Evolutionary conservation across 176 grass and related monocot species (phyloP).

Genomic region (Ampelocalamus luodianensis): DNA sequence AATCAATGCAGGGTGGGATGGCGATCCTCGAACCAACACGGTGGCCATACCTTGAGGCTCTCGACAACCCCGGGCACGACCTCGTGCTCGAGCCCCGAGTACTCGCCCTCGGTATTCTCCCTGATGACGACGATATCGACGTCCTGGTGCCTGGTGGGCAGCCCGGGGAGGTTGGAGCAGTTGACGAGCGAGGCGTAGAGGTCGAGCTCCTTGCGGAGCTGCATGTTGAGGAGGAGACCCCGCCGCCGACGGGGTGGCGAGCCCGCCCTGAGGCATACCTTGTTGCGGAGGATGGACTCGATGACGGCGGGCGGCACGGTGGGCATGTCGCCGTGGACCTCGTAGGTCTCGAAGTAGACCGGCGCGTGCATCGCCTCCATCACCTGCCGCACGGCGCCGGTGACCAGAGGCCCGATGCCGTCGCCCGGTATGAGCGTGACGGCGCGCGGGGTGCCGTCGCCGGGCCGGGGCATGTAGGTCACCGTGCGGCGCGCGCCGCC

Average conservation of each 20-base stretch:
- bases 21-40: conserved; percentile 17
- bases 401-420: conserved; percentile 88
- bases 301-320: conserved; percentile 78
- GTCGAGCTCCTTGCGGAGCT: conserved; percentile 92
- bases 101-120: conserved; percentile 97
- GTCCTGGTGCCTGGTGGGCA: conserved; percentile 79
- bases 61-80: conserved; percentile 92
- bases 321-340: conserved; percentile 87
- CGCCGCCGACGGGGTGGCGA: conserved; percentile 78
- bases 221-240: conserved; percentile 90
- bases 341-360: conserved; percentile 93
- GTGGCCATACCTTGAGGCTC: conserved; percentile 73
- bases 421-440: conserved; percentile 94
- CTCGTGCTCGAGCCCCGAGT: conserved; percentile 96
- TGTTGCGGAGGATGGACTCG: conserved; percentile 88
- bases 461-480: conserved; percentile 97
- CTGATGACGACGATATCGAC: conserved; percentile 96
- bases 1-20: not conserved
- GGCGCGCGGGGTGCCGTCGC: conserved; percentile 72
- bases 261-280: conserved; percentile 84
- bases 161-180: conserved; percentile 77
- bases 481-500: conserved; percentile 61
- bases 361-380: conserved; percentile 97
- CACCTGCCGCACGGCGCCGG: conserved; percentile 73
- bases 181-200: conserved; percentile 87